Base-by-base conservation (phyloP, 2,329 filamentous ascomycete genomes). In the Echinosphaeria canescens region DNA sequence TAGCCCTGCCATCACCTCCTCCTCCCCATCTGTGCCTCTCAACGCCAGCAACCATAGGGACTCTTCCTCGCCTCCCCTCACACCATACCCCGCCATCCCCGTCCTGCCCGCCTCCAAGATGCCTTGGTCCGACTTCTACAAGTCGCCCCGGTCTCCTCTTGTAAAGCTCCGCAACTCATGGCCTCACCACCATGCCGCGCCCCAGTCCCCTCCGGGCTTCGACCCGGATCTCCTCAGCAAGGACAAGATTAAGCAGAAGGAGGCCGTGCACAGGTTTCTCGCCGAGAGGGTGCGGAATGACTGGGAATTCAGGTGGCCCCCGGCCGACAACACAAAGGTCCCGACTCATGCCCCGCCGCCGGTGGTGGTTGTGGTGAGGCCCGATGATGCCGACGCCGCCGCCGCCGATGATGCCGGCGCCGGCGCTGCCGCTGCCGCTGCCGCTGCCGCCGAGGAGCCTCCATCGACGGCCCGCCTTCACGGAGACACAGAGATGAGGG, bases 221-320 rank as follows among this genome's bases (percentile, higher is more conserved):
- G 61, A 72, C 32, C 54, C 62, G 13, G 68, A 73, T 38, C 51
- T 74, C 5, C 44, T 68, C 26, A 70, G 62, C 41, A 60, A 54
- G 38, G 68, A 74, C 41, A 72, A 71, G 42, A 33, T 44, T 15
- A 68, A 60, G 46, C 63, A 70, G 36, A 73, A 72, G 39, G 62
- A 68, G 22, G 68, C 68, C 10, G 59, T 74, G 19, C 62, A 53
- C 38, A 57, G 51, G 27, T 62, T 60, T 35, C 46, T 75, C 2
- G 44, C 49, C 3, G 51, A 56, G 13, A 63, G 57, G 34, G 49
- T 74, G 22, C 59, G 55, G 32, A 56, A 54, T 32, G 66, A 72
- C 38, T 75, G 68, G 69, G 47, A 50, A 1, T 74, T 69, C 38
- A 36, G 48, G 18, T 72, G 66, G 66, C 59, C 62, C 2, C 50